Percentiles rank a stretch among this genome's conserved stretches.
These are phyloP conservation scores for Coemansia sp. DNA, from an alignment of 192 early-diverging fungal species.

Conservation along the genomic window DNA sequence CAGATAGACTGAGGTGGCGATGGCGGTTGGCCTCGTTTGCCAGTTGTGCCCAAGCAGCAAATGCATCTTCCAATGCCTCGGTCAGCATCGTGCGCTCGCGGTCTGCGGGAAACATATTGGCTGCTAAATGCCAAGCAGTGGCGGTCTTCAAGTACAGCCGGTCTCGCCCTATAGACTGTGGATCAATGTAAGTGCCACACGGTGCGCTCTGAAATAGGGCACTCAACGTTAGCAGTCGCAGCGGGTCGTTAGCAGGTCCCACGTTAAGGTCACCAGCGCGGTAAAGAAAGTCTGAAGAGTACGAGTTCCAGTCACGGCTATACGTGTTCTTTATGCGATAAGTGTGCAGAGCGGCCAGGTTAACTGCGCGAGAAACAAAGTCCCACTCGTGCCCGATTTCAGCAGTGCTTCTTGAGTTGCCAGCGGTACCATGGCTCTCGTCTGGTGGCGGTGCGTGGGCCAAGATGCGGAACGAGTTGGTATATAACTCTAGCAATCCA, in stretches of 20 bases:
- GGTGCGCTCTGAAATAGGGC: slow-evolving; percentile 40
- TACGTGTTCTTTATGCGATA: slow-evolving; percentile 54
- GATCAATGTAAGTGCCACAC: slow-evolving; percentile 43
- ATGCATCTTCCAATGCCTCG: slow-evolving; percentile 50
- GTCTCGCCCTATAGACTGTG: slow-evolving; percentile 33
- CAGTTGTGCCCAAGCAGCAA: slow-evolving; percentile 50
- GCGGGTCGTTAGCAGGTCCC: slow-evolving; percentile 52
- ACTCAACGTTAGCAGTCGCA: slow-evolving; percentile 30
- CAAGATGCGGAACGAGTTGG: slow-evolving; percentile 31
- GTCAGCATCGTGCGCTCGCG: slow-evolving; percentile 53
- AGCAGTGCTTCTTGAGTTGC: not conserved
- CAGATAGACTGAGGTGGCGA: slow-evolving; percentile 36
- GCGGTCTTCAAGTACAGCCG: slow-evolving; percentile 45
- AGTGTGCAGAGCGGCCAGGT: slow-evolving; percentile 36
- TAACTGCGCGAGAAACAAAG: slow-evolving; percentile 20
- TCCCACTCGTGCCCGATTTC: slow-evolving; percentile 24
- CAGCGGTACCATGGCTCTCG: not conserved
- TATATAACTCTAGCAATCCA: slow-evolving; percentile 49
- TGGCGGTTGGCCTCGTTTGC: slow-evolving; percentile 25
- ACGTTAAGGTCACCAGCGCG: slow-evolving; percentile 49
- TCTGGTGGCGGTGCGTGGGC: slow-evolving; percentile 8
- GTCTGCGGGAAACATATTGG: slow-evolving; percentile 45
- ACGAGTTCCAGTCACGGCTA: slow-evolving; percentile 44
- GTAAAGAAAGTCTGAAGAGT: slow-evolving; percentile 32
- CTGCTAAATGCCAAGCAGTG: slow-evolving; percentile 40